Evolutionary conservation across 1,139 yeast species (phyloP), one percentile per base, ranked within the genome.

Genomic region (Yamadazyma mexicana): DNA sequence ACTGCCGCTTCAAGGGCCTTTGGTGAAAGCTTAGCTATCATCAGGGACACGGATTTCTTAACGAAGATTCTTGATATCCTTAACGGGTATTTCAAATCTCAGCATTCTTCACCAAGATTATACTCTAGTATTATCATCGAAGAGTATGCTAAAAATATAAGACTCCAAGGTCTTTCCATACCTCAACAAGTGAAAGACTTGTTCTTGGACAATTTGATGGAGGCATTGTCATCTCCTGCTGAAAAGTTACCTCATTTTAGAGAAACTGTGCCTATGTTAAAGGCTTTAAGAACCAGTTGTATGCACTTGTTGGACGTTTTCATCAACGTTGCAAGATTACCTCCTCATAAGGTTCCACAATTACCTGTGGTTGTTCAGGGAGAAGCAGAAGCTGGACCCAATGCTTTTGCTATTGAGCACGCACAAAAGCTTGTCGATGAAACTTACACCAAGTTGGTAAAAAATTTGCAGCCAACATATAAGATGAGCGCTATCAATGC

Each of bases 311-410:
- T 89, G 50, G 82, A 83, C 43, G 81, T 86, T 2, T 88, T 91
- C 59, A 76, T 82, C 25, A 89, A 83, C 35, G 75, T 75, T 23
- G 96, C 94, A 5, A 84, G 84, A 59, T 62, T 89, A 14, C 71
- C 94, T 2, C 78, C 82, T n/a, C 73, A 79, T 30, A 87, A 86
- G 58, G 63, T 89, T 11, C 97, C 97, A 0, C 86, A 81, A 43
- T 62, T 94, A 25, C 95, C 98, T 0, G 82, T 88, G 5, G 82
- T 91, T 14, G 96, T 91, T 4, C 94, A 88, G 59, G 98, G 98
- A 26, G 98, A 92, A 57, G 73, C 82, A 1, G 96, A 87, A 47
- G 96, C 98, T 4, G 98, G 97, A 1, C 91, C 96, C 1, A 91
- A 84, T 50, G 98, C 98, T 0, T 94, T 94, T 62, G 79, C 88